Evolutionary conservation across 1,284 basidiomycete species (phyloP).

Genomic region (Moesziomyces globuligerus): DNA sequence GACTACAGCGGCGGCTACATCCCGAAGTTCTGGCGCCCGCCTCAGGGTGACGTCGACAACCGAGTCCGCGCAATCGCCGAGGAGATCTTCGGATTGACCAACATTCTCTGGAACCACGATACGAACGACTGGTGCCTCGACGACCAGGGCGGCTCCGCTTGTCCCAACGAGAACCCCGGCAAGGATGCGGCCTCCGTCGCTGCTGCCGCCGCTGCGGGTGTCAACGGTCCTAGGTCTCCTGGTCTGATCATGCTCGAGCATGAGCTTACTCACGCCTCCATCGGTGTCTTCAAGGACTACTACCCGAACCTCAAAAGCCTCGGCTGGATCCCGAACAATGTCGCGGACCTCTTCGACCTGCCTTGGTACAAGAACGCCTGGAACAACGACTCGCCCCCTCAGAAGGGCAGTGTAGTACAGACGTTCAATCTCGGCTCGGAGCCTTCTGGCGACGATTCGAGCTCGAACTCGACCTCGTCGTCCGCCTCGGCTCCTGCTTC

Average conservation of each 20-base stretch:
- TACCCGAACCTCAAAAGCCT: conserved; percentile 75
- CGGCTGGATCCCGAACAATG: conserved; percentile 72
- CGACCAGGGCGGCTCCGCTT: conserved; percentile 35
- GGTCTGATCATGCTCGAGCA: conserved; percentile 86
- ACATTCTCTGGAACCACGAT: conserved; percentile 63
- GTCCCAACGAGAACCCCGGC: conserved; percentile 46
- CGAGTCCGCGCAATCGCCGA: conserved; percentile 63
- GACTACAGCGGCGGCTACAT: conserved; percentile 61
- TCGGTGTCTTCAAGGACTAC: conserved; percentile 76
- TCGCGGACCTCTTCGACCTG: conserved; percentile 42
- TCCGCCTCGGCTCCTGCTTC: neutral
- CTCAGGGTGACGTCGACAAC: conserved; percentile 66
- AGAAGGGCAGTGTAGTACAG: conserved; percentile 32
- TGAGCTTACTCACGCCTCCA: conserved; percentile 76
- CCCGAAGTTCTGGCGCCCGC: conserved; percentile 68
- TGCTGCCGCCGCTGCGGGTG: conserved; percentile 22
- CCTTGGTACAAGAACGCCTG: conserved; percentile 55
- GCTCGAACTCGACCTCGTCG: conserved; percentile 4
- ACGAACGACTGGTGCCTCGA: conserved; percentile 65
- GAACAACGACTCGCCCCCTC: conserved; percentile 18
- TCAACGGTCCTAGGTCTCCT: conserved; percentile 67
- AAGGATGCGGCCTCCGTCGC: conserved; percentile 35
- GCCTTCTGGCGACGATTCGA: neutral
- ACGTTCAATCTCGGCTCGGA: conserved; percentile 12
- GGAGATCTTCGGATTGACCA: conserved; percentile 64